Conservation (phyloP, 495 filamentous ascomycete species). For the Xanthoparmelia taractica region DNA sequence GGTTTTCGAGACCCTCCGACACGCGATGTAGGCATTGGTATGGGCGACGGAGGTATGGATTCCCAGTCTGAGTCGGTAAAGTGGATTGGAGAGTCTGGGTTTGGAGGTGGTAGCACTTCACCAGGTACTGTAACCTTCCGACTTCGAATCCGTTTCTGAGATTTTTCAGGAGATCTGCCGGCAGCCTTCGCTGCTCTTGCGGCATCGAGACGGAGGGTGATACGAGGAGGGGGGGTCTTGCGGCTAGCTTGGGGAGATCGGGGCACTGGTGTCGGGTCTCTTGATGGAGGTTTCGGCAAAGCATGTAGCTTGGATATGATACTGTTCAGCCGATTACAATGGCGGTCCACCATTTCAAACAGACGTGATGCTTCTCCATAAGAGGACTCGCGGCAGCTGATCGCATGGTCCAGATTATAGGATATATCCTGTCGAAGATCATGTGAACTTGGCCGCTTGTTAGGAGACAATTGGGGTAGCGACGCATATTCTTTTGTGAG, state of each 20-base stretch:
- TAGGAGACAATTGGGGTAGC: conserved; percentile 52
- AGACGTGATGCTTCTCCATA: conserved; percentile 79
- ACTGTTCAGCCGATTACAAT: conserved; percentile 64
- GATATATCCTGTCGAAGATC: conserved; percentile 71
- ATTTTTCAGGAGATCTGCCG: conserved; percentile 25
- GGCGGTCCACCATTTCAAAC: conserved; percentile 67
- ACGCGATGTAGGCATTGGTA: conserved; percentile 32
- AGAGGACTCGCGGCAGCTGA: conserved; percentile 67
- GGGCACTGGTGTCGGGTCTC: conserved; percentile 55
- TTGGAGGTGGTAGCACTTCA: conserved; percentile 40
- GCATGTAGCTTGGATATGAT: conserved; percentile 77
- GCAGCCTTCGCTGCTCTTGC: conserved; percentile 31
- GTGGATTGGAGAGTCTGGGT: conserved; percentile 35
- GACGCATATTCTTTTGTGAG: conserved; percentile 66
- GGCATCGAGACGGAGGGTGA: conserved; percentile 57
- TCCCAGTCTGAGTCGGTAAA: conserved; percentile 34
- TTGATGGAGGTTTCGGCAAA: conserved; percentile 63
- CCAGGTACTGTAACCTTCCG: conserved; percentile 37
- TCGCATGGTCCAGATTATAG: conserved; percentile 59
- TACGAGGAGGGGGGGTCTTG: conserved; percentile 45
- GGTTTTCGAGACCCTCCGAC: conserved; percentile 30
- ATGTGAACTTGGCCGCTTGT: conserved; percentile 44
- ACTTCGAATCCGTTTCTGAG: conserved; percentile 36
- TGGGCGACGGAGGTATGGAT: conserved; percentile 30
- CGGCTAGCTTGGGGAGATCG: conserved; percentile 47